Evolutionary conservation across 1,284 basidiomycete genomes (phyloP).

Genomic region (Phellinidium pouzarii): DNA sequence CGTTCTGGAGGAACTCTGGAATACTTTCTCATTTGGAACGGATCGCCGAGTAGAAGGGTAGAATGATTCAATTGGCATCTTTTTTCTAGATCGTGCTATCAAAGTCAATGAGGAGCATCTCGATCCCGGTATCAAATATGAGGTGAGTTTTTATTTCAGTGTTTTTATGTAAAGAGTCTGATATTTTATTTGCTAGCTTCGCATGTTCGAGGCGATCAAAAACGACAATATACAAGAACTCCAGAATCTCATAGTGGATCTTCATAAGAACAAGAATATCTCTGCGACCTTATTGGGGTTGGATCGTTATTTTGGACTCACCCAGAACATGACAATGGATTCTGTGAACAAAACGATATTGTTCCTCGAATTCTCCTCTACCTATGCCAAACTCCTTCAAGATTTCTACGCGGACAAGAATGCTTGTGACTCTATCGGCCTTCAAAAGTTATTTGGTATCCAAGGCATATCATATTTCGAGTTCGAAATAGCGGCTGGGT

Average conservation of each 20-base stretch:
- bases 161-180: neutral
- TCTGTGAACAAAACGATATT: neutral
- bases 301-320: neutral
- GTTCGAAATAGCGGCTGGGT: neutral
- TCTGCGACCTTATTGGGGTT: neutral
- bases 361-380: neutral
- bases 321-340: neutral
- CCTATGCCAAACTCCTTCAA: neutral
- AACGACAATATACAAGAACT: neutral
- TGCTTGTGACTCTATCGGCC: neutral
- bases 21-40: constrained; percentile 12
- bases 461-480: neutral
- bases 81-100: neutral
- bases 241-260: neutral
- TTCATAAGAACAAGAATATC: neutral
- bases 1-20: constrained; percentile 15
- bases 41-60: neutral
- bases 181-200: constrained; percentile 1
- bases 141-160: constrained; percentile 8
- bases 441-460: neutral
- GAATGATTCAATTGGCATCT: neutral
- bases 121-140: neutral
- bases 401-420: neutral
- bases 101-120: neutral
- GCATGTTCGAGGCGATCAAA: constrained; percentile 9